A percentile compares a stretch with the other conserved stretches of the same genome.
Conservation (phyloP, 148 eudicot genomes). For the Salicornia ramosissima region DNA sequence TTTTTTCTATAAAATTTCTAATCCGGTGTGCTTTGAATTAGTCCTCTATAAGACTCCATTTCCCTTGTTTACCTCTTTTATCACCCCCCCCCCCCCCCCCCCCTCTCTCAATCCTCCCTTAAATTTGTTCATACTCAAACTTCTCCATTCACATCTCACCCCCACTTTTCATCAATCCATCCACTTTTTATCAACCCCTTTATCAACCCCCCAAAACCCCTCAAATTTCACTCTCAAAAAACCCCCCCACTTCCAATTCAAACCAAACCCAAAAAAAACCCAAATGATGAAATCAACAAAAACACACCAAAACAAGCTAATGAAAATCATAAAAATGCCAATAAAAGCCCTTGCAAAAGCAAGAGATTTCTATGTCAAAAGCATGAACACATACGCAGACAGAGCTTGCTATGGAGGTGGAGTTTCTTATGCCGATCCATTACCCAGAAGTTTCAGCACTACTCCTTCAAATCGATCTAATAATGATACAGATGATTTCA, state of each 20-base stretch:
- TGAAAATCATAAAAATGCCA: constrained; percentile 42
- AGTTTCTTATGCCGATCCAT: constrained; percentile 7
- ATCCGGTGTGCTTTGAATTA: constrained; percentile 29
- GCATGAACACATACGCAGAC: constrained; percentile 41
- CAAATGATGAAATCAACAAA: constrained; percentile 11
- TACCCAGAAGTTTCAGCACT: constrained; percentile 52
- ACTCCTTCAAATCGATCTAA: constrained; percentile 30
- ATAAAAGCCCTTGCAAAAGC: constrained; percentile 45
- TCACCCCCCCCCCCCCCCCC: too few species aligned
- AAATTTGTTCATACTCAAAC: constrained; percentile 13
- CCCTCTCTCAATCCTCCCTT: not conserved
- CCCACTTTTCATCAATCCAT: not conserved
- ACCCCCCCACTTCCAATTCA: not conserved
- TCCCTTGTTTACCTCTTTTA: not conserved
- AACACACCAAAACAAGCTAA: constrained; percentile 28
- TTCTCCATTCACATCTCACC: not conserved
- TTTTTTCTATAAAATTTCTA: too few species aligned
- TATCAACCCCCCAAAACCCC: too few species aligned
- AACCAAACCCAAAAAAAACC: not conserved
- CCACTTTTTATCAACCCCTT: not conserved
- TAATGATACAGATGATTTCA: constrained; percentile 38
- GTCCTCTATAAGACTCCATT: not conserved
- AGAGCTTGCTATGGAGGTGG: constrained; percentile 7
- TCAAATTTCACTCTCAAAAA: not conserved
- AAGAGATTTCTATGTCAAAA: constrained; percentile 48